Conservation (phyloP, 257 asterid species). For the Solanum acaule region DNA sequence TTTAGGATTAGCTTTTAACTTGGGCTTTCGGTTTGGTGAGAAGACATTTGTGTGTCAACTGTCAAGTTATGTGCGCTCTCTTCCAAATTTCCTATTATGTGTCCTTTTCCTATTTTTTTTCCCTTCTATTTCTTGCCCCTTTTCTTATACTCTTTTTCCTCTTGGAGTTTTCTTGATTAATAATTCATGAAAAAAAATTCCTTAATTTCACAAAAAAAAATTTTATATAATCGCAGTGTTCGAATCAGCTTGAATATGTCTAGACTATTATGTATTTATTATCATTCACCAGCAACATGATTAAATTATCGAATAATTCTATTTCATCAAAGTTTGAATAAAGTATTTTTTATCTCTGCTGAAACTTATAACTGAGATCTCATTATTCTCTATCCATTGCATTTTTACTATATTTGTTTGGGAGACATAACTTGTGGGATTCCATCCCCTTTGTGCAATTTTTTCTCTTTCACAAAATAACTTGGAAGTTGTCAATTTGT, state of each 20-base stretch:
- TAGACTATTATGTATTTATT: neutral
- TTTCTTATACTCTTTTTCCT: neutral
- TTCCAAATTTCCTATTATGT: neutral
- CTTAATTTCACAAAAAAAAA: neutral
- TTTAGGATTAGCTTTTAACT: slow-evolving; percentile 4
- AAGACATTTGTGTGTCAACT: slow-evolving; percentile 5
- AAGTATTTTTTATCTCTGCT: neutral
- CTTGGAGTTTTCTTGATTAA: neutral
- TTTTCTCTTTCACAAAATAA: neutral
- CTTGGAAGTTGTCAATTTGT: neutral
- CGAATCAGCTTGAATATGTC: neutral
- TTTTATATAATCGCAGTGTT: neutral
- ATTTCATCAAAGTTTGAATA: neutral
- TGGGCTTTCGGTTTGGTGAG: slow-evolving; percentile 20
- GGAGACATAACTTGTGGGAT: neutral
- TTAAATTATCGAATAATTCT: neutral
- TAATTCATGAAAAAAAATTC: neutral
- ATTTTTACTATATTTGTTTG: neutral
- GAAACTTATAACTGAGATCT: neutral
- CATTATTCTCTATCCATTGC: neutral
- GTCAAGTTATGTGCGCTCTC: neutral
- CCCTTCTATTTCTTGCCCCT: neutral
- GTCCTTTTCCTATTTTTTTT: neutral
- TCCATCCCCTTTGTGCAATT: neutral
- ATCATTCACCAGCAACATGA: accelerated